Conservation (phyloP, 2,329 filamentous ascomycete species). For the Bipolaris oryzae region DNA sequence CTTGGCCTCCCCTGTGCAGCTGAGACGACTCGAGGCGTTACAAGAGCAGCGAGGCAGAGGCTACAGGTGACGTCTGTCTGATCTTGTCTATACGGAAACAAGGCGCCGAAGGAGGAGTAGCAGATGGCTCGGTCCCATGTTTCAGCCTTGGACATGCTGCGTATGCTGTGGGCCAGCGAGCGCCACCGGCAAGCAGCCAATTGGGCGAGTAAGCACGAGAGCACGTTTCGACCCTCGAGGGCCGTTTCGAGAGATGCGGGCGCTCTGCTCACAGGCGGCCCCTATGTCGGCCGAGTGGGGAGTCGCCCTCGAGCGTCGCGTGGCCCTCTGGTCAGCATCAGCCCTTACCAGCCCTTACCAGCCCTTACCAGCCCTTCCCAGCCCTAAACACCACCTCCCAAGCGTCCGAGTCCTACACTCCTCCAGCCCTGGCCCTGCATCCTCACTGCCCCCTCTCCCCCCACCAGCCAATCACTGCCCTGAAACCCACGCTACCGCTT, state of each 20-base stretch:
- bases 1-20: background rate
- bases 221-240: conserved; percentile 28
- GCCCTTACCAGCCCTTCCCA: no score
- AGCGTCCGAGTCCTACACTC: no score
- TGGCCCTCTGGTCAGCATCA: conserved; percentile 24
- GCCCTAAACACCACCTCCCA: background rate
- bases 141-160: conserved; percentile 18
- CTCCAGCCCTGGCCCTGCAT: conserved; percentile 6
- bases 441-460: conserved; percentile 1
- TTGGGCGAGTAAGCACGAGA: conserved; percentile 19
- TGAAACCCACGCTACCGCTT: conserved; percentile 12
- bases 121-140: conserved; percentile 14
- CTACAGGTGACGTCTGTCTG: background rate
- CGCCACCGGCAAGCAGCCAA: conserved; percentile 8
- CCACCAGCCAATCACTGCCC: conserved; percentile 8
- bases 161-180: background rate
- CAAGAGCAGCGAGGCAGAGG: background rate
- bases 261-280: conserved; percentile 22
- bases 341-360: conserved; percentile 20
- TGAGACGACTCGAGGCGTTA: background rate
- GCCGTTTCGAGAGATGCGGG: conserved; percentile 11
- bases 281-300: background rate
- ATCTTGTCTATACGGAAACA: background rate
- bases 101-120: conserved; percentile 10
- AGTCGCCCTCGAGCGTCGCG: conserved; percentile 12